A percentile compares a stretch with the other conserved stretches of the same genome.
phyloP scores from a whole-genome alignment of 208 protist genomes.

The Trypanosoma cruzi region DNA sequence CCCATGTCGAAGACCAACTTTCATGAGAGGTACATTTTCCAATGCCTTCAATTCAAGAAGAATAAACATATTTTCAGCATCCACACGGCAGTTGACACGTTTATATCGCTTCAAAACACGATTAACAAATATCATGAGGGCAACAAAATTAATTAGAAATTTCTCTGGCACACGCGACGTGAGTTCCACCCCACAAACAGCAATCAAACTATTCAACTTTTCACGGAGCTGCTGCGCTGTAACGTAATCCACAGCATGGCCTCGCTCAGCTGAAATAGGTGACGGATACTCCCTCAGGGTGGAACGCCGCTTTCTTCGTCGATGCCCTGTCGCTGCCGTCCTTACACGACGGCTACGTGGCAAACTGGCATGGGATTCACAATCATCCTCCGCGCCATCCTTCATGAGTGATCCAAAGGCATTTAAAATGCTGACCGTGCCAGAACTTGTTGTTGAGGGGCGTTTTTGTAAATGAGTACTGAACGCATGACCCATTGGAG shows the following conservation, averaged over 20 bases:
- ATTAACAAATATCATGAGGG: constrained; percentile 68
- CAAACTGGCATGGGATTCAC: background rate
- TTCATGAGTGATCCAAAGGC: no score
- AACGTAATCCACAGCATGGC: constrained; percentile 46
- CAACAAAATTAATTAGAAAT: constrained; percentile 60
- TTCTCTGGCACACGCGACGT: constrained; percentile 45
- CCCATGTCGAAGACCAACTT: constrained; percentile 29
- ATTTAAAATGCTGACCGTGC: no score
- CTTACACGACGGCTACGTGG: background rate
- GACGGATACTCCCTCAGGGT: background rate
- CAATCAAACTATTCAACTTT: constrained; percentile 48
- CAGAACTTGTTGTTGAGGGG: no score
- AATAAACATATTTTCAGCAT: constrained; percentile 35
- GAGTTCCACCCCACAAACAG: constrained; percentile 36
- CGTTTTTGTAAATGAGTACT: no score
- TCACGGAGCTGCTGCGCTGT: constrained; percentile 32
- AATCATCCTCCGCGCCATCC: background rate
- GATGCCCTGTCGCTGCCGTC: background rate
- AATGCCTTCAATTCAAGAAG: constrained; percentile 13
- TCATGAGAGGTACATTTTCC: background rate
- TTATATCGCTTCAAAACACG: constrained; percentile 33
- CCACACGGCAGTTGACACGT: constrained; percentile 39
- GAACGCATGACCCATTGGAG: no score
- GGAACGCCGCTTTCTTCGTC: constrained; percentile 3
- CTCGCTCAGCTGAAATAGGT: constrained; percentile 22